Percentiles rank a stretch among this genome's conserved stretches.
phyloP scores from a whole-genome alignment of 129 eudicot genomes.

The Mikania micrantha region DNA sequence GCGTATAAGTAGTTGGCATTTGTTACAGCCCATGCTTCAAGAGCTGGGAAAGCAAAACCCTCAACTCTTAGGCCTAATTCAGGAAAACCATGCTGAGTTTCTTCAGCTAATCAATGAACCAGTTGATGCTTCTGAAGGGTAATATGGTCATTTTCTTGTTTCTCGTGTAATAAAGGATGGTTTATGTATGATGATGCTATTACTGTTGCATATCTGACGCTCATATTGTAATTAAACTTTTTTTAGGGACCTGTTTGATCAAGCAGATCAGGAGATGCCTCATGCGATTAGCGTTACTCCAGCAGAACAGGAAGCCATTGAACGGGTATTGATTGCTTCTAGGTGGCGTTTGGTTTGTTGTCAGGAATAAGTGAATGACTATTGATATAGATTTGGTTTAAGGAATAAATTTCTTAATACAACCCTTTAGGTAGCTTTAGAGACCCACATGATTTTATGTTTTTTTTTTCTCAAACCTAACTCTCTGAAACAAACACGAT shows the following conservation, averaged over 20 bases:
- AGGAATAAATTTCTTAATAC: not conserved
- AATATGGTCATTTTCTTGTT: not conserved
- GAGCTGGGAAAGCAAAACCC: conserved; percentile 98
- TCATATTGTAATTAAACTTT: conserved; percentile 1
- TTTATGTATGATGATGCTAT: not conserved
- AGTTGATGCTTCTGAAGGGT: conserved; percentile 94
- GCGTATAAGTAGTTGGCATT: conserved; percentile 5
- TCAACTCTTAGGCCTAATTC: conserved; percentile 71
- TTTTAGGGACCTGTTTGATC: conserved; percentile 80
- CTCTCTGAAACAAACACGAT: not conserved
- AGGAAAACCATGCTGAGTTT: conserved; percentile 91
- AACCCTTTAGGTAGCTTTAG: not conserved
- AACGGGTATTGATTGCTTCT: conserved; percentile 51
- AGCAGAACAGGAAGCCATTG: conserved; percentile 91
- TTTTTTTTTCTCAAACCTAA: not conserved
- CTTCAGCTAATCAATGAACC: conserved; percentile 89
- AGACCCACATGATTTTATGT: not conserved
- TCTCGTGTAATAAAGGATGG: not conserved
- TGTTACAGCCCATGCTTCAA: conserved; percentile 87
- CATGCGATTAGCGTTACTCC: conserved; percentile 92
- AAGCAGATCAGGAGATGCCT: conserved; percentile 84
- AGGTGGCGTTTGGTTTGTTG: not conserved
- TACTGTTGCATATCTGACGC: not conserved
- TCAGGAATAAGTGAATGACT: not conserved
- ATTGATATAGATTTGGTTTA: not conserved